Conservation (phyloP, 2,329 filamentous ascomycete species). For the Triangularia setosa region DNA sequence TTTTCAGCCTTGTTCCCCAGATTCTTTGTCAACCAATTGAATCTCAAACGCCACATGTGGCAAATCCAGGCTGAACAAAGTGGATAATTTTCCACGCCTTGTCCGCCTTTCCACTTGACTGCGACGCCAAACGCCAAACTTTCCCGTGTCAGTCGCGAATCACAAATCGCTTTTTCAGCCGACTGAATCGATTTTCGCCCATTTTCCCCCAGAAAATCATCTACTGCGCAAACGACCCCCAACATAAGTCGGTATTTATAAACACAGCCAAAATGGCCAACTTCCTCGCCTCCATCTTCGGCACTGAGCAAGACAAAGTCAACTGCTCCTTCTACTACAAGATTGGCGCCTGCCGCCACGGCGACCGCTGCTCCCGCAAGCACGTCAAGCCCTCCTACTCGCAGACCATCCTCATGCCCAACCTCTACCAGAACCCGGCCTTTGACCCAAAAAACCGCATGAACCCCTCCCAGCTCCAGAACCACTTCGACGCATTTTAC, state of each 20-base stretch:
- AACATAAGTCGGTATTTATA: not conserved
- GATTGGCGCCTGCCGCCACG: constrained; percentile 97
- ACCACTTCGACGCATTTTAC: constrained; percentile 99
- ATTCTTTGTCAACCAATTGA: constrained; percentile 12
- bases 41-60: constrained; percentile 18
- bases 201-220: constrained; percentile 7
- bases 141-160: not conserved
- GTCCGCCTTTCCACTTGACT: not conserved
- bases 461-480: constrained; percentile 92
- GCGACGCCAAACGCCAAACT: constrained; percentile 16
- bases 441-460: constrained; percentile 97
- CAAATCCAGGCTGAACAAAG: constrained; percentile 14
- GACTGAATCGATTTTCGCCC: not conserved
- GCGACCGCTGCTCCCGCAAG: constrained; percentile 95
- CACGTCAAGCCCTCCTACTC: constrained; percentile 98
- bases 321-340: constrained; percentile 99
- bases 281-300: constrained; percentile 98
- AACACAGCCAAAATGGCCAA: constrained; percentile 67
- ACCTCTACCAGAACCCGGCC: constrained; percentile 97
- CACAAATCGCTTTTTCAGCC: not conserved
- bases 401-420: constrained; percentile 95
- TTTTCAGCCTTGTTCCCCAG: constrained; percentile 14
- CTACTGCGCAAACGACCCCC: not conserved
- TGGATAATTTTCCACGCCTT: constrained; percentile 5
- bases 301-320: constrained; percentile 98